Conservation (phyloP, 441 rosid genomes). For the Bocquillonia castaneifolia region DNA sequence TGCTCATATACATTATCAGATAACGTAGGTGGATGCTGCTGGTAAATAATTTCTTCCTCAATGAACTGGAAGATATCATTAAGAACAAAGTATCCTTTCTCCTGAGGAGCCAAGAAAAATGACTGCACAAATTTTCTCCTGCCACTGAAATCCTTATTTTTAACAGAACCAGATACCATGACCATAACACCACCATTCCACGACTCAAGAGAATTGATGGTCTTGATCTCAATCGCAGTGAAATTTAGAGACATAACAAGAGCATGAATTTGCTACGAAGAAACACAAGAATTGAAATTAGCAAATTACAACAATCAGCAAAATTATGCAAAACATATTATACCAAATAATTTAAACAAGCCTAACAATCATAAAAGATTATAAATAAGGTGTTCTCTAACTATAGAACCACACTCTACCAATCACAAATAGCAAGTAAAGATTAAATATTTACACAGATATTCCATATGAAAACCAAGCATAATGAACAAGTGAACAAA, state of each 20-base stretch:
- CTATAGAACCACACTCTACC: too few relatives aligned
- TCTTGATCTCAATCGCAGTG: constrained; percentile 72
- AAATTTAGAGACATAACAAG: constrained; percentile 53
- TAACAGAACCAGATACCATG: constrained; percentile 82
- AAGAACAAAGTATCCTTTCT: constrained; percentile 80
- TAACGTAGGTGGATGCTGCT: constrained; percentile 36
- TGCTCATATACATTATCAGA: constrained; percentile 31
- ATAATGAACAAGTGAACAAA: not conserved
- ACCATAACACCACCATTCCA: constrained; percentile 81
- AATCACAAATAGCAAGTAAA: too few relatives aligned
- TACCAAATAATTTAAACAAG: too few relatives aligned
- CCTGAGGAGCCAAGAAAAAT: constrained; percentile 94
- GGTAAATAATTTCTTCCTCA: constrained; percentile 51
- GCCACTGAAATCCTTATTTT: constrained; percentile 46
- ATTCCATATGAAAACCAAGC: too few relatives aligned
- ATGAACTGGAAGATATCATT: constrained; percentile 76
- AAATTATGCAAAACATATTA: too few relatives aligned
- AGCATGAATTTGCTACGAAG: constrained; percentile 65
- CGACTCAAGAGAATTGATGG: constrained; percentile 73
- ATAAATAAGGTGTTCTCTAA: too few relatives aligned
- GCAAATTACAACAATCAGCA: too few relatives aligned
- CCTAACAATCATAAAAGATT: too few relatives aligned
- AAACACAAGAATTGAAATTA: not conserved
- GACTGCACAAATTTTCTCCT: constrained; percentile 81
- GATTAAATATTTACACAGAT: too few relatives aligned